Evolutionary conservation across 495 filamentous ascomycete genomes (phyloP), one percentile per base, ranked within the genome.

Genomic region (Pyronema domesticum): DNA sequence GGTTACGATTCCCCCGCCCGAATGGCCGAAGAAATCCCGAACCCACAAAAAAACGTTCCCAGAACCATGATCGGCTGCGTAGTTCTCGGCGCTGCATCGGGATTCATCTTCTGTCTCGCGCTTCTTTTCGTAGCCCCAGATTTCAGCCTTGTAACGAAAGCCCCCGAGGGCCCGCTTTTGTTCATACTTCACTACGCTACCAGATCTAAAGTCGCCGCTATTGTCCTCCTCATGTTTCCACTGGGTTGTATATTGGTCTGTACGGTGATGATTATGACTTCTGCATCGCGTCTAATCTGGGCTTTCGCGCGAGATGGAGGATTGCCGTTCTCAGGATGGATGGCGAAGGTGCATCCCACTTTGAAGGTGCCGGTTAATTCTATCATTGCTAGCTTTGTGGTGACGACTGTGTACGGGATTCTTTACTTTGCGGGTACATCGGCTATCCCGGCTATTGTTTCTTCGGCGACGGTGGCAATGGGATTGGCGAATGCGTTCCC

Each of bases 281-380:
- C 84, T 8, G 80, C 76, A 50, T 82, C 76, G 55, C 78, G 84
- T 10, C 86, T 88, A 81, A 77, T 78, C 33, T 87, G 81, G 56
- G 82, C 83, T 1, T 89, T 89, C 58, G 78, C 78, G 30, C 75
- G 83, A 57, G 83, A 87, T 58, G 76, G 80, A 10, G 83, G 82
- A 18, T 72, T 87, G 11, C 84, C 84, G 0, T 76, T 76, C 43
- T 84, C 80, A 11, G 67, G 64, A 0, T 70, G 80, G 64, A 80
- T 89, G 58, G 74, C 80, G 15, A 70, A 70, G 33, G 74, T 87
- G 2, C 80, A 87, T 59, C 71, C 74, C 0, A 73, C 61, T 18
- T 70, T 86, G 10, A 73, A 78, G 23, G 73, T 86, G 7, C 84
- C 84, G 3, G 65, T 87, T 15, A 83, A 86, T 59, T 74, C 82